Conservation (phyloP, 2,329 filamentous ascomycete species). For the Acephala macrosclerotiorum region DNA sequence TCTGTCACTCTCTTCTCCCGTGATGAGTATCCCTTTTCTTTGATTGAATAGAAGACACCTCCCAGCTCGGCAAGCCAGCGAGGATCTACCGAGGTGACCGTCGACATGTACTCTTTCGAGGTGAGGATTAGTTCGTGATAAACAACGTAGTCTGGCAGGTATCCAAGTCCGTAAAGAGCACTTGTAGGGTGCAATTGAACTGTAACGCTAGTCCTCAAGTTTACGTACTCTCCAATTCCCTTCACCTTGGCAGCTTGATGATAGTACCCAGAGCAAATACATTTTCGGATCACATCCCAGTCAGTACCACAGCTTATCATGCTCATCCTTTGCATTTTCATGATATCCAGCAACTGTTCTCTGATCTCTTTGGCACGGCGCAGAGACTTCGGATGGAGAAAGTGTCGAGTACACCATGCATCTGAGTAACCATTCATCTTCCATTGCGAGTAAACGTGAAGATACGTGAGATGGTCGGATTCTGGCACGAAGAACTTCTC, state of each 20-base stretch:
- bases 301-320: slow-evolving; percentile 92
- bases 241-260: slow-evolving; percentile 97
- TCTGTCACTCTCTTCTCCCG: slow-evolving; percentile 88
- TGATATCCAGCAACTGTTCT: slow-evolving; percentile 92
- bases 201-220: slow-evolving; percentile 90
- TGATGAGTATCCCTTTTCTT: slow-evolving; percentile 94
- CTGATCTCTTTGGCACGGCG: slow-evolving; percentile 92
- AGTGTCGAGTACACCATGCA: slow-evolving; percentile 91
- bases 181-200: slow-evolving; percentile 95
- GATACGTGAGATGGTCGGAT: slow-evolving; percentile 92
- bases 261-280: slow-evolving; percentile 97
- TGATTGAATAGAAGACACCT: slow-evolving; percentile 96
- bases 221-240: slow-evolving; percentile 97
- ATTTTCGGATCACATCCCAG: slow-evolving; percentile 94
- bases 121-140: slow-evolving; percentile 99
- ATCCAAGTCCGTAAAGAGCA: slow-evolving; percentile 89
- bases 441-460: slow-evolving; percentile 97
- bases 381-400: slow-evolving; percentile 93
- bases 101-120: slow-evolving; percentile 97
- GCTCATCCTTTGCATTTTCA: slow-evolving; percentile 90
- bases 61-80: slow-evolving; percentile 97
- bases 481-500: slow-evolving; percentile 99
- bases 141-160: slow-evolving; percentile 94
- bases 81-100: slow-evolving; percentile 93
- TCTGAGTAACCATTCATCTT: slow-evolving; percentile 89